Conservation (phyloP, 2,329 filamentous ascomycete species). For the Exophiala alcalophila region DNA sequence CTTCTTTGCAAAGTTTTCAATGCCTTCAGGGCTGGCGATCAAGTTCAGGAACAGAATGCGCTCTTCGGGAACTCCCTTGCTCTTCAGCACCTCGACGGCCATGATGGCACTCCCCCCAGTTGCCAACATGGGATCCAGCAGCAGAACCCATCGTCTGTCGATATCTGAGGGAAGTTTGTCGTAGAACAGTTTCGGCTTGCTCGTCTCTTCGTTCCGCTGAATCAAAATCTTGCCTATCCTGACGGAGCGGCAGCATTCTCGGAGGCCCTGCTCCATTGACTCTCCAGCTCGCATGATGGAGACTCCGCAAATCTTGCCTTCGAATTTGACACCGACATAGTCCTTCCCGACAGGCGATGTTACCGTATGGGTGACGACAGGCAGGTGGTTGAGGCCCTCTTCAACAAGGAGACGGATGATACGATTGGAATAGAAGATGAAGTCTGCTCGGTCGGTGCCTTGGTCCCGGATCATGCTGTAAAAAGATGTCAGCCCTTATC, state of each 20-base stretch:
- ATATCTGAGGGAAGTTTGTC: slow-evolving; percentile 97
- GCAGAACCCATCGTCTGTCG: slow-evolving; percentile 82
- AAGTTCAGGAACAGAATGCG: slow-evolving; percentile 94
- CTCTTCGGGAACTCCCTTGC: slow-evolving; percentile 87
- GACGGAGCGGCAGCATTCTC: slow-evolving; percentile 96
- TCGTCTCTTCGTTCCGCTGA: slow-evolving; percentile 93
- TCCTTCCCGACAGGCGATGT: slow-evolving; percentile 85
- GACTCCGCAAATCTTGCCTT: slow-evolving; percentile 97
- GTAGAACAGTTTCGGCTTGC: slow-evolving; percentile 89
- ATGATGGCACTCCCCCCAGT: slow-evolving; percentile 95
- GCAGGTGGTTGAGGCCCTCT: slow-evolving; percentile 94
- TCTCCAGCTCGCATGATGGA: slow-evolving; percentile 98
- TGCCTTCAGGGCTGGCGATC: slow-evolving; percentile 93
- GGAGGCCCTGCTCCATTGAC: slow-evolving; percentile 94
- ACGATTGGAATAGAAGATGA: slow-evolving; percentile 98
- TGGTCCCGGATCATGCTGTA: slow-evolving; percentile 90
- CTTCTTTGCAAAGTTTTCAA: slow-evolving; percentile 80
- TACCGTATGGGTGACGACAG: slow-evolving; percentile 82
- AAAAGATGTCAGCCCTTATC: slow-evolving; percentile 6
- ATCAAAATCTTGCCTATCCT: slow-evolving; percentile 98
- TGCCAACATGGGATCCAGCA: slow-evolving; percentile 98
- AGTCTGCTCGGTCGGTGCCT: slow-evolving; percentile 85
- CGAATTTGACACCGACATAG: slow-evolving; percentile 89
- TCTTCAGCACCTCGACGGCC: slow-evolving; percentile 90
- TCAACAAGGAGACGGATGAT: slow-evolving; percentile 96